Evolutionary conservation across 805 yeast species (phyloP), one percentile per base, ranked within the genome.

Genomic region (Ogataea pini): DNA sequence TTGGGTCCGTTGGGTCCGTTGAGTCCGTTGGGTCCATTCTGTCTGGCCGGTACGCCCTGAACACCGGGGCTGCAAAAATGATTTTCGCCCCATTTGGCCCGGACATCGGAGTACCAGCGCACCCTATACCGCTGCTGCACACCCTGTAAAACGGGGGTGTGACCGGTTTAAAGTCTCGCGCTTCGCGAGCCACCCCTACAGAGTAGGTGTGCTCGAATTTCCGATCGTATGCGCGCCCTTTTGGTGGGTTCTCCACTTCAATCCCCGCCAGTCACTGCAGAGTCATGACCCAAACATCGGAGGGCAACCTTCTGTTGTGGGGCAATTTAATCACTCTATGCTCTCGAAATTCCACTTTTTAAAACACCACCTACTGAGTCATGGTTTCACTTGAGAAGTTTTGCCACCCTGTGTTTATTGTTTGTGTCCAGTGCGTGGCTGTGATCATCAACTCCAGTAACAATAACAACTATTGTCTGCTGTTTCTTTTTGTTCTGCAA

Each of bases 41-140:
- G 4, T 13, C n/a, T 12, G 14, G 14, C 31, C n/a, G 31, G 31
- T 28, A 28, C n/a, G 31, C 9, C 31, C n/a, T 28, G n/a, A 22
- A 6, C 14, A 13, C 14, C 4, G 4, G 31, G n/a, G 31, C 31
- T 10, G n/a, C 10, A 28, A 28, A 28, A 28, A 28, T n/a, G 31
- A 28, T 28, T 34, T n/a, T 37, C 25, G 25, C 32, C 17, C 33
- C 41, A 31, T 25, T 8, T 14, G 8, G 16, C 20, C 41, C 42
- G 42, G 42, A 36, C 25, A 17, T 39, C 42, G 42, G 42, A 39
- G 42, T 39, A 39, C 24, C 33, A 13, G 24, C 33, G 22, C 42
- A 38, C 36, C 36, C 36, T 17, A 14, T 32, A 17, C 7, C n/a
- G 29, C 20, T 14, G 40, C 27, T 36, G 28, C 40, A 28, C 40